Base-by-base conservation (phyloP, 768 basidiomycete genomes). In the Tulasnella sp. region DNA sequence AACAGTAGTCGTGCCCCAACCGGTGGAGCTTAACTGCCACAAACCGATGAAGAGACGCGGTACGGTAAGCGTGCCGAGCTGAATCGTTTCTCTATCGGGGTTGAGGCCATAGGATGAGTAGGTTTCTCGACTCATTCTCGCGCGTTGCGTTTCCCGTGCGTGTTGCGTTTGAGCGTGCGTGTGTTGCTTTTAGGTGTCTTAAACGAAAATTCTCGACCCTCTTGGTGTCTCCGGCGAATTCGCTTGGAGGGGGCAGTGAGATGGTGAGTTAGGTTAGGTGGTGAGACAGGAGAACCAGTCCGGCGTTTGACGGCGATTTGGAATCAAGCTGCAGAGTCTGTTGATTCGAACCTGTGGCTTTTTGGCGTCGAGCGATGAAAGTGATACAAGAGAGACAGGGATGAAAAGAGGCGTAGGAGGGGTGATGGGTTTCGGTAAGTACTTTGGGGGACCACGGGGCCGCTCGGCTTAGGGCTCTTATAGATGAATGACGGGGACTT, bases 1-100 rank as follows among this genome's bases (percentile, higher is more conserved):
- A 0, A 90, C 90, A 0, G 93, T 88, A 1, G 93, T 93, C 73
- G 90, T 92, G 28, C 95, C 94, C 94, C 94, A 96, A 2, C 94
- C 94, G 76, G 92, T 93, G 84, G 93, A 93, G 16, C 94, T 94
- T 50, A 96, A 89, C 82, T 96, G 95, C 94, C 94, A 96, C 3
- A 96, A 89, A 14, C 94, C 94, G 9, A 89, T 90, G 92, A 93
- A 94, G 78, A 95, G 84, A 78, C 94, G 90, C 48, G 94, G 91
- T 34, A 73, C 72, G 41, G 83, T 83, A 83, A 90, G 89, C 6
- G 90, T 89, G 22, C 93, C 93, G 34, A 93, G 88, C 31, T 84
- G 85, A 82, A 90, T 90, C 0, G 88, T 89, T 41, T 81, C 81
- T 28, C 79, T 74, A 34, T 44, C 42, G 77, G 77, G 48, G 44